Percentiles rank a stretch among this genome's conserved stretches.
phyloP scores from a whole-genome alignment of 257 asterid species.

The Asclepias syriaca region DNA sequence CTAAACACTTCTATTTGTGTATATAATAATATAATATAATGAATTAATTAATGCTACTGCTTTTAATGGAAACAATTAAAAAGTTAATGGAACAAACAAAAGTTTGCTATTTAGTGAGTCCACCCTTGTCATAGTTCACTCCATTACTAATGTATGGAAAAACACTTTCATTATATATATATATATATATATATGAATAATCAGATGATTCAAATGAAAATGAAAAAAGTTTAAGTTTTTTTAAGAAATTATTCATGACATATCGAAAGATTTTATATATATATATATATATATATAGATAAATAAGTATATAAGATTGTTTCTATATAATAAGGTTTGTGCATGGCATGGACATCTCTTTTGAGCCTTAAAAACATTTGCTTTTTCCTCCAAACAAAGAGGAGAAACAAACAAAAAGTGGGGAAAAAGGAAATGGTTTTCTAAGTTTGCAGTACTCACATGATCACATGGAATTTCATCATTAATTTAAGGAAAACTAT shows the following conservation, averaged over 20 bases:
- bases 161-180: neutral
- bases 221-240: too few species aligned
- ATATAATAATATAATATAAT: too few species aligned
- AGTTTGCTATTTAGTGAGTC: neutral
- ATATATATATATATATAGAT: too few species aligned
- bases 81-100: neutral
- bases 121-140: neutral
- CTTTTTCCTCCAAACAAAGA: neutral
- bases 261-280: too few species aligned
- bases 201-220: too few species aligned
- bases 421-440: neutral
- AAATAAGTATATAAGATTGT: too few species aligned
- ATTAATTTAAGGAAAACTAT: neutral
- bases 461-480: neutral
- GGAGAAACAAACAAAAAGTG: neutral
- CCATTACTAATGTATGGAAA: neutral
- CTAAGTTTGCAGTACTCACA: neutral
- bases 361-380: neutral
- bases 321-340: too few species aligned
- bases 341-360: neutral
- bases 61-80: neutral
- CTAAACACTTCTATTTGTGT: too few species aligned
- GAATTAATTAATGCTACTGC: neutral
- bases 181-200: too few species aligned
- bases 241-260: too few species aligned